Percentiles rank a stretch among this genome's conserved stretches.
These are phyloP conservation scores for Tetradesmus lagerheimii DNA, from an alignment of 139 green algal genomes.

Conservation along the genomic window DNA sequence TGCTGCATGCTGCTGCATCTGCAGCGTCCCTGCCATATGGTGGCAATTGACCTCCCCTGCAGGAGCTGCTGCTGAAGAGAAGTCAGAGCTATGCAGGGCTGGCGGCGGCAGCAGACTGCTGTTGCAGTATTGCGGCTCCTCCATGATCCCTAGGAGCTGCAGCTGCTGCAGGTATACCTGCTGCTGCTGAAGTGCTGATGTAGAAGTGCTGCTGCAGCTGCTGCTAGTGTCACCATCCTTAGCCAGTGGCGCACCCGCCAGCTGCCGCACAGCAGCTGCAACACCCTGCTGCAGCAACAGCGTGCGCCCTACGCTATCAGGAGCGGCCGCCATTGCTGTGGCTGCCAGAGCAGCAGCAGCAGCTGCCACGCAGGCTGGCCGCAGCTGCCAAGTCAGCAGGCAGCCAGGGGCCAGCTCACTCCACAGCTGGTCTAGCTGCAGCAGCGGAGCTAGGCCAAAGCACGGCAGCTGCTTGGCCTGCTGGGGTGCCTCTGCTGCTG, in stretches of 20 bases:
- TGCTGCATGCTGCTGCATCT: not conserved
- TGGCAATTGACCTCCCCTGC: conserved; percentile 9
- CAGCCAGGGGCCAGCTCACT: not conserved
- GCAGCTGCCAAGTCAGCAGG: conserved; percentile 4
- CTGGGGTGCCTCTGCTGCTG: not conserved
- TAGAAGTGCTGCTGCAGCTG: conserved; percentile 20
- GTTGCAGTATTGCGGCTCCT: not conserved
- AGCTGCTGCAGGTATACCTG: conserved; percentile 3
- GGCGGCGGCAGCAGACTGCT: not conserved
- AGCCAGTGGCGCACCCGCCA: not conserved
- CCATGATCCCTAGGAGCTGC: not conserved
- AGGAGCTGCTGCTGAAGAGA: not conserved
- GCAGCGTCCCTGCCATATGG: not conserved
- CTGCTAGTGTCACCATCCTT: not conserved
- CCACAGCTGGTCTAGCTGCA: conserved; percentile 56
- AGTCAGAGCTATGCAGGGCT: not conserved
- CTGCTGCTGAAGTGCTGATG: not conserved
- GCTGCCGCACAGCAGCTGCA: not conserved
- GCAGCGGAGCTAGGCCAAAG: conserved; percentile 46
- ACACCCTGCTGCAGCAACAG: conserved; percentile 29
- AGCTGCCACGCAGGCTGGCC: not conserved
- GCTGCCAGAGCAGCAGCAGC: conserved; percentile 33
- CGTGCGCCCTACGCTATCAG: not conserved
- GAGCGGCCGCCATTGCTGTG: conserved; percentile 10
- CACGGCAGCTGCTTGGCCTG: conserved; percentile 11